Conservation (phyloP, 1,139 yeast genomes). For the Blastobotrys indianensis region DNA sequence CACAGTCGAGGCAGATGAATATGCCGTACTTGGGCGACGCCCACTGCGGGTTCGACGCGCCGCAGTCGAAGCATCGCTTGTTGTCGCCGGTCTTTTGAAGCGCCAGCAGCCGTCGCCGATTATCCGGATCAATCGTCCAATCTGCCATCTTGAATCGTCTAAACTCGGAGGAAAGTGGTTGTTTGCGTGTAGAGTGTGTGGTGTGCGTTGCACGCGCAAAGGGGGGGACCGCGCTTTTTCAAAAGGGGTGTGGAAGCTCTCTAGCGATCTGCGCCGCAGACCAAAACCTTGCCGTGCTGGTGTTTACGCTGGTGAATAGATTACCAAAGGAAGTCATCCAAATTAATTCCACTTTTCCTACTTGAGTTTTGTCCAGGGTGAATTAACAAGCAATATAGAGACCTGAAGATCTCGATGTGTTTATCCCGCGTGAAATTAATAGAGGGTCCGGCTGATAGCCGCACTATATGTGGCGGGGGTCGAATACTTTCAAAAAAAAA, state of each 20-base stretch:
- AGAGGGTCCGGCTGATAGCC: too few relatives aligned
- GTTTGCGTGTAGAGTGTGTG: background rate
- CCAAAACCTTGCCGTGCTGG: background rate
- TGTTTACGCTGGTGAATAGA: too few relatives aligned
- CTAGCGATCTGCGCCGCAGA: background rate
- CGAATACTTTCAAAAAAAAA: too few relatives aligned
- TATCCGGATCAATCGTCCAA: conserved; percentile 88
- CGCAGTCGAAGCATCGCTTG: conserved; percentile 90
- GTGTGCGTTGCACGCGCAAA: background rate
- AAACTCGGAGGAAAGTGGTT: background rate
- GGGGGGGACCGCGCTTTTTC: background rate
- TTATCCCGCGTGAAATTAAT: too few relatives aligned
- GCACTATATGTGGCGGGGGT: too few relatives aligned
- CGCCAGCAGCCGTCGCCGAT: conserved; percentile 71
- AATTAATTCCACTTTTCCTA: too few relatives aligned
- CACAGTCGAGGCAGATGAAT: conserved; percentile 94
- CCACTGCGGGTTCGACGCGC: conserved; percentile 97
- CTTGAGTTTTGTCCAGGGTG: too few relatives aligned
- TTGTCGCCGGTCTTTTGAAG: conserved; percentile 78
- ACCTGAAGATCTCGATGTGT: too few relatives aligned
- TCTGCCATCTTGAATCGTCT: conserved; percentile 37
- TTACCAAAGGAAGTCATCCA: too few relatives aligned
- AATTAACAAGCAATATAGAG: too few relatives aligned
- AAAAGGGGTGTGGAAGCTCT: conserved; percentile 2
- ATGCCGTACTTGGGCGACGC: conserved; percentile 97